A percentile compares a stretch with the other conserved stretches of the same genome.
Conservation (phyloP, 176 grass and related monocot genomes). For the Aegilops longissima region DNA sequence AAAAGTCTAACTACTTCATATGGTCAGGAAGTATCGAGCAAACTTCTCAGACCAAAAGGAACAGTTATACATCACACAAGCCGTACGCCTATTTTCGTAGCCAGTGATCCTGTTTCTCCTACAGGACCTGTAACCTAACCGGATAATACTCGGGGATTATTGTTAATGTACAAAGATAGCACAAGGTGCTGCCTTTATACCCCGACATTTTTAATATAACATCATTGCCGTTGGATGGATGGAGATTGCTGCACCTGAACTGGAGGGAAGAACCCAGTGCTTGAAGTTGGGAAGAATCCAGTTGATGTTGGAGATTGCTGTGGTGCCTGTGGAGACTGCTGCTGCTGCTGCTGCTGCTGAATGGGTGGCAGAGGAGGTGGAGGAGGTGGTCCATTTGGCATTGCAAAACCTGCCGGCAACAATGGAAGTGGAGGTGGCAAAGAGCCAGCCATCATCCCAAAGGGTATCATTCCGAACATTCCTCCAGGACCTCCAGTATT, state of each 20-base stretch:
- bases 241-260: conserved; percentile 75
- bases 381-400: conserved; percentile 44
- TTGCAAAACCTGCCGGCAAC: conserved; percentile 34
- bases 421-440: conserved; percentile 60
- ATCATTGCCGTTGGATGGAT: conserved; percentile 67
- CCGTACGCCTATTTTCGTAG: conserved; percentile 37
- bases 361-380: conserved; percentile 40
- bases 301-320: conserved; percentile 46
- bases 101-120: conserved; percentile 33
- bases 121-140: conserved; percentile 23
- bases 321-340: conserved; percentile 54
- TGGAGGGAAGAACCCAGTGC: conserved; percentile 67
- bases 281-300: conserved; percentile 66
- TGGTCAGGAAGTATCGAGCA: conserved; percentile 11
- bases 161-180: conserved; percentile 63
- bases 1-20: conserved; percentile 34
- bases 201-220: not conserved
- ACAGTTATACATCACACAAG: conserved; percentile 45
- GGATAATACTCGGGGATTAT: conserved; percentile 20
- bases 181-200: conserved; percentile 41
- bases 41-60: conserved; percentile 29
- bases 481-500: conserved; percentile 53
- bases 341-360: conserved; percentile 61
- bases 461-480: conserved; percentile 50
- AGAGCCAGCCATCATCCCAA: conserved; percentile 45